phyloP scores from a whole-genome alignment of 2,329 filamentous ascomycete genomes.

The Cytospora chrysosperma region DNA sequence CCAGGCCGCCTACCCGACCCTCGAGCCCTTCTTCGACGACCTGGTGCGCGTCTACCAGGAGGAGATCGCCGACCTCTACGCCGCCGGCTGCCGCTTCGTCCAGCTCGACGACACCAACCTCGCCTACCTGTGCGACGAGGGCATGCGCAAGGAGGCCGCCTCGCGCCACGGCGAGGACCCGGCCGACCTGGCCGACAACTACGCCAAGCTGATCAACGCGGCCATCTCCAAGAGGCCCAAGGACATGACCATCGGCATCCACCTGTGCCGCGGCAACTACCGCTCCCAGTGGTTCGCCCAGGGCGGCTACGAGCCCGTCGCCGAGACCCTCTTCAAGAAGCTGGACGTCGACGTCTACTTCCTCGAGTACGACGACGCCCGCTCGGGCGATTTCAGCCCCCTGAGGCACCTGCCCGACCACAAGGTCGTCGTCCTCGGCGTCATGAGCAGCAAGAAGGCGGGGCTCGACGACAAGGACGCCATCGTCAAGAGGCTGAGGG shows the following conservation, averaged over 20 bases:
- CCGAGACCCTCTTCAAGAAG: constrained; percentile 43
- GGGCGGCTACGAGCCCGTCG: constrained; percentile 55
- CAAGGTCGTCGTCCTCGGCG: constrained; percentile 56
- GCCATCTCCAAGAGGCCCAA: constrained; percentile 50
- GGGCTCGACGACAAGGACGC: constrained; percentile 50
- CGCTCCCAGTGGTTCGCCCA: constrained; percentile 56
- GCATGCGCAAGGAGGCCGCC: constrained; percentile 54
- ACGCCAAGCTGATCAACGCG: constrained; percentile 54
- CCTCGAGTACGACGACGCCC: constrained; percentile 58
- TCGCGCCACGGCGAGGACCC: constrained; percentile 50
- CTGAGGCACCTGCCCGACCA: constrained; percentile 51
- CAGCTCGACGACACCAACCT: constrained; percentile 61
- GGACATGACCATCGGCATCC: constrained; percentile 57
- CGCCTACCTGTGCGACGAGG: constrained; percentile 57
- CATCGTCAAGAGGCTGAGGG: constrained; percentile 40
- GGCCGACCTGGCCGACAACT: constrained; percentile 48
- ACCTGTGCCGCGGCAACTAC: constrained; percentile 58
- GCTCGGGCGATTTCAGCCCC: constrained; percentile 54
- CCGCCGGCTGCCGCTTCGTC: constrained; percentile 54
- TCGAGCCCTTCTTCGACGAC: constrained; percentile 56
- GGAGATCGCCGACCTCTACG: constrained; percentile 52
- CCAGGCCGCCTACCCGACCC: constrained; percentile 50
- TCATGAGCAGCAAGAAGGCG: constrained; percentile 57
- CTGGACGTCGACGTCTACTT: constrained; percentile 55
- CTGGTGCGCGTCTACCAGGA: constrained; percentile 54